A percentile compares a stretch with the other conserved stretches of the same genome.
These are phyloP conservation scores for Kappamyces sp. DNA, from an alignment of 192 early-diverging fungal genomes.

Conservation along the genomic window DNA sequence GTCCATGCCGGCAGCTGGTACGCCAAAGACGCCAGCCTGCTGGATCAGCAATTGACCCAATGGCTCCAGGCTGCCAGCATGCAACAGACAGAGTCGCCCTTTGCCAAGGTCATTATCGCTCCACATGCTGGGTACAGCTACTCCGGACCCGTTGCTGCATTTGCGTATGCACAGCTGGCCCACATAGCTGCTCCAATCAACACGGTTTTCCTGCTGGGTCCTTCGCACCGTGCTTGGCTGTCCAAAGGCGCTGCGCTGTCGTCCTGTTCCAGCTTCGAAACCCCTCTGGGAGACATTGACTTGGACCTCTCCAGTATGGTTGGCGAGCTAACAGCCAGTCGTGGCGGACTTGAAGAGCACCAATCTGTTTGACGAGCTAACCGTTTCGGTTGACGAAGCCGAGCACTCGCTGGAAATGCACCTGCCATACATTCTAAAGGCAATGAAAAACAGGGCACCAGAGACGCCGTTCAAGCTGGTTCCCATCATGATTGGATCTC, in stretches of 20 bases:
- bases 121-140: conserved; percentile 87
- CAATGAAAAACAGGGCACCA: conserved; percentile 51
- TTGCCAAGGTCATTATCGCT: conserved; percentile 14
- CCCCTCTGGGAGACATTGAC: conserved; percentile 78
- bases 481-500: conserved; percentile 82
- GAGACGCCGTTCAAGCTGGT: conserved; percentile 58
- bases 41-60: neutral
- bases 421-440: conserved; percentile 80
- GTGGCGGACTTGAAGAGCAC: conserved; percentile 60
- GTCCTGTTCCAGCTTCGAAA: conserved; percentile 64
- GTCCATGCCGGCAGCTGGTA: conserved; percentile 10
- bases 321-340: conserved; percentile 28
- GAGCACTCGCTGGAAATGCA: conserved; percentile 99
- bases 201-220: conserved; percentile 85
- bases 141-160: conserved; percentile 85
- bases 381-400: conserved; percentile 66
- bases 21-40: neutral
- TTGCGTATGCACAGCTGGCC: conserved; percentile 70
- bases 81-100: too few relatives aligned
- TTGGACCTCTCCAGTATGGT: conserved; percentile 60
- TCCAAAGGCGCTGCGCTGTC: conserved; percentile 70
- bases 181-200: conserved; percentile 48
- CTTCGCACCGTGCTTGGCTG: conserved; percentile 86
- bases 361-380: conserved; percentile 66
- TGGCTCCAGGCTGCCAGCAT: neutral